These are phyloP conservation scores for Syzygium oleosum DNA, from an alignment of 345 rosid species.

Conservation along the genomic window DNA sequence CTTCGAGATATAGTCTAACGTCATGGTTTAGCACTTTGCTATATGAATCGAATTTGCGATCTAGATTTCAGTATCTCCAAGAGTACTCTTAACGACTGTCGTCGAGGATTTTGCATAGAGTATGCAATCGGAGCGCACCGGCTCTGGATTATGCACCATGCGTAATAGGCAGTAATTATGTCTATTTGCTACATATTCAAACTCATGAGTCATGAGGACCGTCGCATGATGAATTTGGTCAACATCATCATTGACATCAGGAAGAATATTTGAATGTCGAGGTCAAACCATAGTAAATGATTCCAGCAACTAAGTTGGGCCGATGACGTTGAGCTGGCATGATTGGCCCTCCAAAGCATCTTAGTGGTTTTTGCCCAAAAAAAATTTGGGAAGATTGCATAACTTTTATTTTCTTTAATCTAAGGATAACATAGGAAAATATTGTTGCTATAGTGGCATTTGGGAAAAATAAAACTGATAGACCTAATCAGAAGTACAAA, in stretches of 20 bases:
- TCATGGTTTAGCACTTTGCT: neutral
- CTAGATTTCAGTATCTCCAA: neutral
- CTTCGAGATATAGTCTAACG: neutral
- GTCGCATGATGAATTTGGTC: neutral
- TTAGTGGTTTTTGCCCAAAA: neutral
- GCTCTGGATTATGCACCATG: neutral
- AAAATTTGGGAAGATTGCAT: neutral
- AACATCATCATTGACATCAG: neutral
- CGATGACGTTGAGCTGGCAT: neutral
- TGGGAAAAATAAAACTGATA: neutral
- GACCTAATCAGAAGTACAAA: neutral
- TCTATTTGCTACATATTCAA: neutral
- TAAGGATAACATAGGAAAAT: neutral
- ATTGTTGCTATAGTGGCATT: neutral
- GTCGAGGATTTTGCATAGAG: neutral
- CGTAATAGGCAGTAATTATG: neutral
- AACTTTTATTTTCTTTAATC: neutral
- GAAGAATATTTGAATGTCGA: neutral
- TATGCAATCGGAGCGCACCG: neutral
- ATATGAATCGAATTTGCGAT: neutral
- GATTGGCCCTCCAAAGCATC: neutral
- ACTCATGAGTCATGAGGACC: neutral
- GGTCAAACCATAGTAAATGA: neutral
- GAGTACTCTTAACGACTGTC: neutral
- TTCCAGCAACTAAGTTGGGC: neutral